Base-by-base conservation (phyloP, 495 filamentous ascomycete species). In the Aspergillus nanangensis region DNA sequence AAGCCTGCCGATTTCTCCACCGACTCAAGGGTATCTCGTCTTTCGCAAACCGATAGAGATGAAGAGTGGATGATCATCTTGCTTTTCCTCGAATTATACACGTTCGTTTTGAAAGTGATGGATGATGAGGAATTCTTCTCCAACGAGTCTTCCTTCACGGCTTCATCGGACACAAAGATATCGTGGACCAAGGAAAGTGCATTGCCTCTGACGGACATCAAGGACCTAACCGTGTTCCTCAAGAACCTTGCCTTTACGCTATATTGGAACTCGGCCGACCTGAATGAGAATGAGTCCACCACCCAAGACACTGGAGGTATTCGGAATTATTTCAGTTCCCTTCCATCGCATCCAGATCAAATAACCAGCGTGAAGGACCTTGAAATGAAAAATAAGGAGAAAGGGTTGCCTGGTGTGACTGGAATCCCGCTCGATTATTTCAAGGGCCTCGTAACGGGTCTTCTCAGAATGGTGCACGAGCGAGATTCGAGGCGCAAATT, bases 31-130 rank as follows among this genome's bases (percentile, higher is more conserved):
- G 41, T 29, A 17, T 48, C 42, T 15, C 49, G 14, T 22, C 45
- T 59, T 31, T 44, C 56, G 7, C 54, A 56, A 31, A 42, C 63
- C 25, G 61, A 65, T 3, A 65, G 70, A 43, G 80, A 84, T 34
- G 79, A 84, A 46, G 87, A 96, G 60, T 97, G 94, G 94, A 82
- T 83, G 11, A 83, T 92, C 2, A 80, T 96, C 25, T 73, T 97
- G 0, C 75, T 97, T 1, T 99, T 97, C 57, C 74, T 99, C 20
- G 93, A 97, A 55, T 77, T 97, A 9, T 99, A 95, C 62, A 88
- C 84, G 10, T 96, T 97, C 59, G 75, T 96, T 4, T 70, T 97
- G 24, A 85, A 90, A 53, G 78, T 96, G 37, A 96, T 88, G 67
- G 94, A 97, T 53, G 93, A 99, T 48, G 91, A 97, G 44, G 68